Evolutionary conservation across 495 filamentous ascomycete genomes (phyloP).

Genomic region (Penicillium cataractarum): DNA sequence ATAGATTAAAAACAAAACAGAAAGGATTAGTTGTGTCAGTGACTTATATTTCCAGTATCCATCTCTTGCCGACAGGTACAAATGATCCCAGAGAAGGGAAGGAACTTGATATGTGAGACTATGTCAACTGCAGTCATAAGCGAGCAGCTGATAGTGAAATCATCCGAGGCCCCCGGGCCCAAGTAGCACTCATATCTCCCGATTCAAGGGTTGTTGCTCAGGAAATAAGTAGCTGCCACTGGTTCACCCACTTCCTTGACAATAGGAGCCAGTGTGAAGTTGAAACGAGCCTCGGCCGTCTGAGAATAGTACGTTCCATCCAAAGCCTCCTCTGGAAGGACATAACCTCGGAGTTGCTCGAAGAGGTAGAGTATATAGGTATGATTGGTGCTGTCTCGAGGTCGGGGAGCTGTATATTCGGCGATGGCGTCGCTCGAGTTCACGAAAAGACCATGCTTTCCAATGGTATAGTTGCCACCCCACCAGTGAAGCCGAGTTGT

Average conservation of each 20-base stretch:
- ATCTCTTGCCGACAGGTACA: too few species aligned
- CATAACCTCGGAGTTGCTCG: constrained; percentile 7
- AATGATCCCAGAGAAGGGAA: too few species aligned
- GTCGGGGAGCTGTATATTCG: constrained; percentile 10
- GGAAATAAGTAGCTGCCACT: constrained; percentile 11
- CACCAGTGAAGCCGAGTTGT: constrained; percentile 16
- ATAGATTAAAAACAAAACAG: background rate
- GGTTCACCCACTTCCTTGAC: constrained; percentile 13
- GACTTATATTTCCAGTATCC: too few species aligned
- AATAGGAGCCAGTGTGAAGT: constrained; percentile 11
- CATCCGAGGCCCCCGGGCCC: too few species aligned
- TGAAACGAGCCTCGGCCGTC: background rate
- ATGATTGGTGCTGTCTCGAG: constrained; percentile 13
- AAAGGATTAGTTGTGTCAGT: background rate
- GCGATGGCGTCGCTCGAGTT: constrained; percentile 13
- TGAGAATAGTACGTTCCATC: constrained; percentile 10
- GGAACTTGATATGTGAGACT: too few species aligned
- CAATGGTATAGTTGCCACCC: constrained; percentile 15
- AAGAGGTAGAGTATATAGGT: constrained; percentile 12
- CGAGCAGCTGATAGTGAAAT: too few species aligned
- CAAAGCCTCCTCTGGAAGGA: background rate
- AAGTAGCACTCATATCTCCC: background rate
- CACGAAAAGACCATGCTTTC: constrained; percentile 4
- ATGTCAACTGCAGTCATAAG: too few species aligned
- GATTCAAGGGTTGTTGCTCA: constrained; percentile 9